phyloP scores from a whole-genome alignment of 73 alveolate species.

The Paramecium sexaurelia region DNA sequence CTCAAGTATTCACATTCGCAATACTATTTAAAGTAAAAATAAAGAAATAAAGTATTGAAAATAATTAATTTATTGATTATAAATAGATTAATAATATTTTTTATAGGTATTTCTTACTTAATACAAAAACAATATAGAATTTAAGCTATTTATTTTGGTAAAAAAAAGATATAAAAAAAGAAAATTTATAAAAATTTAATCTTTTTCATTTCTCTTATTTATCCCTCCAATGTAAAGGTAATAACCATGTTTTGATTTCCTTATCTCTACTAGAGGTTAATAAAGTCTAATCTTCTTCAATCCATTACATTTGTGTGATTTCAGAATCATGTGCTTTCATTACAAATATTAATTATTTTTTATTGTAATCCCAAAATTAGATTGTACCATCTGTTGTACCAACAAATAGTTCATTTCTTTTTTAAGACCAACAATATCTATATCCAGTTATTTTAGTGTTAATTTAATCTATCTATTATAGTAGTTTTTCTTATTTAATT shows the following conservation, averaged over 20 bases:
- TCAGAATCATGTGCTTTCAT: slow-evolving; percentile 64
- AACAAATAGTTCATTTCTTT: slow-evolving; percentile 51
- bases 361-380: slow-evolving; percentile 49
- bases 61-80: not conserved
- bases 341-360: slow-evolving; percentile 44
- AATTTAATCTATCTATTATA: not conserved
- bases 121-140: too few relatives aligned
- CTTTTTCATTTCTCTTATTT: not conserved
- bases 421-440: slow-evolving; percentile 36
- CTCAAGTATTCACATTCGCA: not conserved
- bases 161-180: too few relatives aligned
- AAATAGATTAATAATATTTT: not conserved
- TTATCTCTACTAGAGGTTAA: slow-evolving; percentile 61
- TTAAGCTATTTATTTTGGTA: too few relatives aligned
- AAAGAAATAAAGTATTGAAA: not conserved
- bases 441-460: slow-evolving; percentile 8
- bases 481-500: not conserved
- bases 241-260: slow-evolving; percentile 35
- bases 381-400: slow-evolving; percentile 65
- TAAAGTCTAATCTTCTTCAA: slow-evolving; percentile 58
- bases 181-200: too few relatives aligned
- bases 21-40: not conserved
- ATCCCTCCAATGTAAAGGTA: not conserved
- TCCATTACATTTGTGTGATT: slow-evolving; percentile 61
- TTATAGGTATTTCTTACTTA: too few relatives aligned